Evolutionary conservation across 495 filamentous ascomycete species (phyloP), one percentile per base, ranked within the genome.

Genomic region (Hypoxylon fragiforme): DNA sequence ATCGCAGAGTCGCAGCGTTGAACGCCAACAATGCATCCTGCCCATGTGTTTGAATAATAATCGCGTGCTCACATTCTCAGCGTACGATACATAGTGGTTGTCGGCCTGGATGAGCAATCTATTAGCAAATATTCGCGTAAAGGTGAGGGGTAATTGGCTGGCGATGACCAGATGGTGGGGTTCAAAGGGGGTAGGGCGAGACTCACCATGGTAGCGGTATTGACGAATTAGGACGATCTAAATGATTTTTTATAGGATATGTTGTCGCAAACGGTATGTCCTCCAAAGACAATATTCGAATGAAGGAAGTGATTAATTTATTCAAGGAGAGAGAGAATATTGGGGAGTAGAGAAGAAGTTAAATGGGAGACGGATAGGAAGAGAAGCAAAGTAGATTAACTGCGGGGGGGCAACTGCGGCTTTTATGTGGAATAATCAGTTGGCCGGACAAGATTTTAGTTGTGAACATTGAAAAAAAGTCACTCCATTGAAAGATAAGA

Each of bases 41-140:
- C 70, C 82, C 80, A 79, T 70, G 83, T 81, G 40, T 39, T 41
- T 28, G 7, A 19, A 32, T 34, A 40, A 31, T 57, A 44, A 37
- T 58, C 44, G 62, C 45, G 52, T 52, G 55, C 65, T 68, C 50
- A 68, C 65, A 76, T 86, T 87, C 76, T 81, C 82, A 72, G 83
- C 83, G 70, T 87, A 85, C 73, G 84, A 87, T 74, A 86, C 68
- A 71, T 70, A 60, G 11, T 55, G 22, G 34, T 32, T 60, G 12
- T 68, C 76, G 55, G 81, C 81, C 71, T 81, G 71, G 68, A 72
- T 64, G 76, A 74, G 80, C 79, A 62, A 68, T 68, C 63, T 74
- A 63, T 74, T 70, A 67, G 70, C 64, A 70, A 66, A 62, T 58
- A 46, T 61, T 68, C 62, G 43, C 64, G 64, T 67, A 59, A 60